Percentiles rank a stretch among this genome's conserved stretches.
Conservation (phyloP, 2,329 filamentous ascomycete species). For the Aspergillus sp. region DNA sequence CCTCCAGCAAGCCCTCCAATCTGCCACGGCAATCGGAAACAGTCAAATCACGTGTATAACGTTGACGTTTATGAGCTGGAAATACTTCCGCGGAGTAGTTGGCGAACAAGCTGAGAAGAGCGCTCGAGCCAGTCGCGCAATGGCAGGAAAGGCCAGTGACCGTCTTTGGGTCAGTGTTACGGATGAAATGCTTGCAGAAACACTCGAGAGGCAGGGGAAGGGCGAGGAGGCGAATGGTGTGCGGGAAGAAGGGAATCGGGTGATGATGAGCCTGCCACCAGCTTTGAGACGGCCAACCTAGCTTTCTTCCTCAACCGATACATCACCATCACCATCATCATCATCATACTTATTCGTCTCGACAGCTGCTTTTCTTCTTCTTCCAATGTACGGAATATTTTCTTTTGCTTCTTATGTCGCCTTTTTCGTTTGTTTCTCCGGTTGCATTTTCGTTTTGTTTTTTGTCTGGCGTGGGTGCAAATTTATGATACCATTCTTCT, state of each 20-base stretch:
- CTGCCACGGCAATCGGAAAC: conserved; percentile 69
- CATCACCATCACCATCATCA: neutral
- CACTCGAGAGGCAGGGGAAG: conserved; percentile 71
- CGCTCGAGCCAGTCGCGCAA: conserved; percentile 65
- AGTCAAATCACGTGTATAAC: conserved; percentile 79
- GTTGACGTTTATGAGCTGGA: conserved; percentile 79
- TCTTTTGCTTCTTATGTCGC: neutral
- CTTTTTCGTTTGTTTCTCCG: conserved; percentile 7
- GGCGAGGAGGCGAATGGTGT: conserved; percentile 49
- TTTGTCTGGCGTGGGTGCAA: conserved; percentile 1
- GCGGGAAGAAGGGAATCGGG: conserved; percentile 46
- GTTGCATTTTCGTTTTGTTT: neutral
- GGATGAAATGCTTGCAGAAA: conserved; percentile 74
- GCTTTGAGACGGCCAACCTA: conserved; percentile 32
- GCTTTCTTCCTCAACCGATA: no score
- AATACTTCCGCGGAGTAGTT: conserved; percentile 78
- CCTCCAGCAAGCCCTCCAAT: conserved; percentile 70
- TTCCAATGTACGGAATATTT: neutral
- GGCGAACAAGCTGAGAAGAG: conserved; percentile 79
- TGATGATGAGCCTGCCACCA: conserved; percentile 39
- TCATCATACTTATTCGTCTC: neutral
- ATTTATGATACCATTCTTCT: conserved; percentile 33
- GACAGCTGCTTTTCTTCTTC: neutral
- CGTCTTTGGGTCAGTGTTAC: conserved; percentile 78
- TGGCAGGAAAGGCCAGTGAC: conserved; percentile 70